Evolutionary conservation across 257 asterid species (phyloP).

Genomic region (Solanum habrochaites): DNA sequence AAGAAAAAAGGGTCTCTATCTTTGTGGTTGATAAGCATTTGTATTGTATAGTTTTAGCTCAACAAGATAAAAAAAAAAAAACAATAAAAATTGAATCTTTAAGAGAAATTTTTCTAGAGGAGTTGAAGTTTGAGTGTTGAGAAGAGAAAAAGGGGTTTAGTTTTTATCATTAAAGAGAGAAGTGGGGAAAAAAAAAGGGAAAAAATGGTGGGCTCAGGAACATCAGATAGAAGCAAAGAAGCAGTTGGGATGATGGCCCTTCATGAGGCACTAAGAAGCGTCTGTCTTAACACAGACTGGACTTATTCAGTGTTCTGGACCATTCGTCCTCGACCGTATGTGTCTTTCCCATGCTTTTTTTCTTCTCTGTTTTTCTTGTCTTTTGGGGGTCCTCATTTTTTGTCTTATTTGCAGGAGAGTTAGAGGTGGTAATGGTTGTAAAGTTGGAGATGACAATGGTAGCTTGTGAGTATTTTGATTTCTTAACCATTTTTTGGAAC

Average conservation of each 20-base stretch:
- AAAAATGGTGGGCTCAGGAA: slow-evolving; percentile 97
- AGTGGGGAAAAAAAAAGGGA: background rate
- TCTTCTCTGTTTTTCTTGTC: background rate
- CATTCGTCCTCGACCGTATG: slow-evolving; percentile 96
- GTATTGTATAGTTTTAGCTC: slow-evolving; percentile 4
- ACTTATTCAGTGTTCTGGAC: slow-evolving; percentile 99
- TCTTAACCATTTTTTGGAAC: background rate
- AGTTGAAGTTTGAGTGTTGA: background rate
- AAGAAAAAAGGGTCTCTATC: slow-evolving; percentile 24
- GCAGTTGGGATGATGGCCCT: slow-evolving; percentile 99
- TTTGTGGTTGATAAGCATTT: slow-evolving; percentile 26
- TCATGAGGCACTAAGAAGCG: slow-evolving; percentile 93
- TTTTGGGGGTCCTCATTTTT: slow-evolving; percentile 2
- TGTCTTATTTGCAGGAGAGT: slow-evolving; percentile 58
- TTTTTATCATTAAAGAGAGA: background rate
- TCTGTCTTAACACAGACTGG: slow-evolving; percentile 97
- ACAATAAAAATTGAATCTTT: slow-evolving; percentile 1
- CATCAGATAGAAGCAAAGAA: slow-evolving; percentile 93
- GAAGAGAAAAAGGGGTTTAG: slow-evolving; percentile 1
- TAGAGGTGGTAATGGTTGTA: slow-evolving; percentile 95
- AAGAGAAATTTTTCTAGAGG: background rate
- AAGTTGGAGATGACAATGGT: slow-evolving; percentile 96
- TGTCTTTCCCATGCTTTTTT: background rate
- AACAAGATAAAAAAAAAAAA: slow-evolving; percentile 3
- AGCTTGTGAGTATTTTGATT: slow-evolving; percentile 66